Evolutionary conservation across 2,329 filamentous ascomycete genomes (phyloP).

Genomic region (Pseudocercospora fuligena): DNA sequence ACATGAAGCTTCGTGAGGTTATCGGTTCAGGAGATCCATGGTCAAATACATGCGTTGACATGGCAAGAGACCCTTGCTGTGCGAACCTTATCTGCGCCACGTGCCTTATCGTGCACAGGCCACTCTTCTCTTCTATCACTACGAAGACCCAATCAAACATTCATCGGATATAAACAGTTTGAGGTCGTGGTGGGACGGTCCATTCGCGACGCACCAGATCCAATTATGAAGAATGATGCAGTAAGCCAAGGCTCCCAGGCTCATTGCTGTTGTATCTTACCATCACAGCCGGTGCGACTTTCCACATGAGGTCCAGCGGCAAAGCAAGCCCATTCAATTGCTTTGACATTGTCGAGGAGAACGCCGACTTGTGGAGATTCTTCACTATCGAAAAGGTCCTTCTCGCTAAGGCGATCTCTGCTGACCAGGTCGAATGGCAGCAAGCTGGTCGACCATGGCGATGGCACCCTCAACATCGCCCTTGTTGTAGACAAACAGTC

Average conservation of each 20-base stretch:
- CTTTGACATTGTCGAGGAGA: neutral
- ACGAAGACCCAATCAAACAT: neutral
- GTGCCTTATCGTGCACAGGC: constrained; percentile 3
- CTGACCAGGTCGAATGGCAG: constrained; percentile 15
- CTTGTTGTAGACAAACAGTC: constrained; percentile 94
- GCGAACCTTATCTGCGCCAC: neutral
- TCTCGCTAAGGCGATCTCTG: neutral
- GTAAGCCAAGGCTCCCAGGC: too few species aligned
- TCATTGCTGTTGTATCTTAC: too few species aligned
- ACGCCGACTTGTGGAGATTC: neutral
- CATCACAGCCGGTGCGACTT: too few species aligned
- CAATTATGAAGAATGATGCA: too few species aligned
- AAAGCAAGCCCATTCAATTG: neutral
- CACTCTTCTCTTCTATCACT: neutral
- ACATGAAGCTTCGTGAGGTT: neutral
- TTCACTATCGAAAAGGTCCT: too few species aligned
- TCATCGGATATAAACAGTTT: neutral
- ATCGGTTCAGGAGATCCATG: neutral
- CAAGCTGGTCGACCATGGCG: constrained; percentile 41
- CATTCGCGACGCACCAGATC: neutral
- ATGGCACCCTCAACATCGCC: constrained; percentile 87
- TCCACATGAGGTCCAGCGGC: neutral
- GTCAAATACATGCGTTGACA: neutral
- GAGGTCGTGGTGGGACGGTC: neutral
- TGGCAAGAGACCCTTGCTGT: neutral